Percentiles rank a stretch among this genome's conserved stretches.
phyloP scores from a whole-genome alignment of 1,284 basidiomycete species.

The Moniliella sp. region DNA sequence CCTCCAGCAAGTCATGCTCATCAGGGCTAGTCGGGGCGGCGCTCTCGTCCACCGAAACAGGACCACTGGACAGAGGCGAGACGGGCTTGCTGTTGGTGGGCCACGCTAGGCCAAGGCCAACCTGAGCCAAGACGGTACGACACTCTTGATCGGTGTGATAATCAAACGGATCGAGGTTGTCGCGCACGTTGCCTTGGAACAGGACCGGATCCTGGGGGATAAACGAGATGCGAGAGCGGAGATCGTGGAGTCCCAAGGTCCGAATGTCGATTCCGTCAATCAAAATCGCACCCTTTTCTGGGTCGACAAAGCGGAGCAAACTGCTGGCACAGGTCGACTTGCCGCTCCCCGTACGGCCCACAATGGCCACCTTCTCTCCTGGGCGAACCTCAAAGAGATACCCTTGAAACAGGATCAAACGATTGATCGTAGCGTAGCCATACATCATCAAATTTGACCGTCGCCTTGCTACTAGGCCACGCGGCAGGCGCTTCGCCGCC shows the following conservation, averaged over 20 bases:
- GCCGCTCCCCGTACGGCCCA: conserved; percentile 1
- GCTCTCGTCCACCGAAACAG: conserved; percentile 5
- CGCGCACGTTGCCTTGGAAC: conserved; percentile 34
- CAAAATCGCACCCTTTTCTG: conserved; percentile 6
- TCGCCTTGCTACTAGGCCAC: conserved; percentile 45
- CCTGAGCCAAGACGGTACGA: conserved; percentile 19
- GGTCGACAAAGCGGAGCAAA: conserved; percentile 4
- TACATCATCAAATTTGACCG: conserved; percentile 19
- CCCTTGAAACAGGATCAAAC: too few species aligned
- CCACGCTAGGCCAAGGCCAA: conserved; percentile 37
- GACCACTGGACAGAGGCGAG: conserved; percentile 9
- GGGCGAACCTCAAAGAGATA: conserved; percentile 37
- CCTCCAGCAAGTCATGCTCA: too few species aligned
- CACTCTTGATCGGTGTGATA: conserved; percentile 14
- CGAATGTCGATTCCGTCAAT: conserved; percentile 36
- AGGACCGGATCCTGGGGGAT: conserved; percentile 50
- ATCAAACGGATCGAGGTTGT: conserved; percentile 5
- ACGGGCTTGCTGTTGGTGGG: too few species aligned
- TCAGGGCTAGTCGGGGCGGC: too few species aligned
- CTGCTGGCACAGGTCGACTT: conserved; percentile 3
- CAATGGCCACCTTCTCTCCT: conserved; percentile 1
- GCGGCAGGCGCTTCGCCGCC: conserved; percentile 36
- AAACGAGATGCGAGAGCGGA: conserved; percentile 47
- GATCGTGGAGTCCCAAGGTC: conserved; percentile 41
- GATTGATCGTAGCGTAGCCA: conserved; percentile 44